Base-by-base conservation (phyloP, 2,329 filamentous ascomycete species). In the Pyrenophora graminea region DNA sequence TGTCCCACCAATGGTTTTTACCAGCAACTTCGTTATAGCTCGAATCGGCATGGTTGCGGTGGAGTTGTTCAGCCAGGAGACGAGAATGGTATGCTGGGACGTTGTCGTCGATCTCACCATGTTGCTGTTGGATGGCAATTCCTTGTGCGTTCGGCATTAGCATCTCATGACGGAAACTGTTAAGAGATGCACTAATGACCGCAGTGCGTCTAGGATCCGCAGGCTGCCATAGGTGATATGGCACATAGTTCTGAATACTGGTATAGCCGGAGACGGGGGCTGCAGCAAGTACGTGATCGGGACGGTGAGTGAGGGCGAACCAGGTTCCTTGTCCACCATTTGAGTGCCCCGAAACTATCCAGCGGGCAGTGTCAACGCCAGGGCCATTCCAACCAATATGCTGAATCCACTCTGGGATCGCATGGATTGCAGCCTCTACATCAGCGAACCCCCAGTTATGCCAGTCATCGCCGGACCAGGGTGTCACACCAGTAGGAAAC, bases 381-480 rank as follows among this genome's bases (percentile, higher is more conserved):
- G 76, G 74, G 0, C 81, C 80, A 39, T 65, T 56, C 83, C 83
- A 85, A 2, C 59, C 63, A 25, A 76, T 68, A 8, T 66, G 56
- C 17, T 73, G 47, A n/a, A 81, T 80, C 82, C 82, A 85, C 17
- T 67, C 50, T 13, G 75, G 69, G 36, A 85, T 78, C 30, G 77
- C 75, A 4, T 63, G 60, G 5, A 84, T 64, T 3, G 81, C 80
- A 56, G 80, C 79, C 67, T 83, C 75, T 23, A 82, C 74, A 65
- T 85, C 83, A 17, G 78, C 73, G 56, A 80, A 79, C 0, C 82
- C 82, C 81, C 82, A 85, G 4, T 72, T 77, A 62, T 85, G 83
- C 83, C 83, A 85, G 59, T 85, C 83, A 65, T 85, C 82, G 19
- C 79, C 79, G 58, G 80, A 82, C 83, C 83, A 85, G 5, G 80